Conservation (phyloP, 1,139 yeast species). For the Arxiozyma slooffiae region DNA sequence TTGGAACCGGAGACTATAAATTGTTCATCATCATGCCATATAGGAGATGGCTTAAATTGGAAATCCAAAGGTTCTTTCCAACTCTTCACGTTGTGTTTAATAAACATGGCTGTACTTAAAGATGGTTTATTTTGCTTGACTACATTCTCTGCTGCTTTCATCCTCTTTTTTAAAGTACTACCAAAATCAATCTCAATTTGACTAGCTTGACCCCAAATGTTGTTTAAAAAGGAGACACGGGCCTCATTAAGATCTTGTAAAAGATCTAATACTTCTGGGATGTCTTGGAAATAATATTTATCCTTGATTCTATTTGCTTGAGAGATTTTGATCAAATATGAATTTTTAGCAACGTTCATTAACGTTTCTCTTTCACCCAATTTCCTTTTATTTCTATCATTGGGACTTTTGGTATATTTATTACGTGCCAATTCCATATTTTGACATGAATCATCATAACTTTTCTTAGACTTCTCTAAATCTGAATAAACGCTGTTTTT, state of each 20-base stretch:
- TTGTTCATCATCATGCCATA: constrained; percentile 94
- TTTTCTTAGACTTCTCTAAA: constrained; percentile 59
- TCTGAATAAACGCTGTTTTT: constrained; percentile 55
- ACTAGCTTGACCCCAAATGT: constrained; percentile 56
- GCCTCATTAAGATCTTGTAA: constrained; percentile 78
- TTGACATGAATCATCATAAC: constrained; percentile 72
- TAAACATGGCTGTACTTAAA: constrained; percentile 82
- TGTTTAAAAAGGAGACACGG: constrained; percentile 63
- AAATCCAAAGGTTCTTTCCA: constrained; percentile 89
- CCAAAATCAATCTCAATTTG: constrained; percentile 51
- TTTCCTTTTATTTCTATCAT: constrained; percentile 51
- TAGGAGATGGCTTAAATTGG: constrained; percentile 74
- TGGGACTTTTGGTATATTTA: constrained; percentile 46
- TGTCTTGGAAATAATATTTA: constrained; percentile 84
- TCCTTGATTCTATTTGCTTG: constrained; percentile 87
- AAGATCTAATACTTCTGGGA: constrained; percentile 83
- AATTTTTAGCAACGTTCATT: constrained; percentile 82
- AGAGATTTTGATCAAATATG: constrained; percentile 68
- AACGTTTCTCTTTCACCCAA: constrained; percentile 56
- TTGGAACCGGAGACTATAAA: constrained; percentile 51
- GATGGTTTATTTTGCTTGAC: constrained; percentile 63
- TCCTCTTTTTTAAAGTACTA: constrained; percentile 43
- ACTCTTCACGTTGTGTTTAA: constrained; percentile 65
- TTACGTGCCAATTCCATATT: constrained; percentile 71
- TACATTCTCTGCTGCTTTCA: constrained; percentile 47